Percentiles rank a stretch among this genome's conserved stretches.
phyloP scores from a whole-genome alignment of 192 early-diverging fungal genomes.

The Oehlia diaphana region DNA sequence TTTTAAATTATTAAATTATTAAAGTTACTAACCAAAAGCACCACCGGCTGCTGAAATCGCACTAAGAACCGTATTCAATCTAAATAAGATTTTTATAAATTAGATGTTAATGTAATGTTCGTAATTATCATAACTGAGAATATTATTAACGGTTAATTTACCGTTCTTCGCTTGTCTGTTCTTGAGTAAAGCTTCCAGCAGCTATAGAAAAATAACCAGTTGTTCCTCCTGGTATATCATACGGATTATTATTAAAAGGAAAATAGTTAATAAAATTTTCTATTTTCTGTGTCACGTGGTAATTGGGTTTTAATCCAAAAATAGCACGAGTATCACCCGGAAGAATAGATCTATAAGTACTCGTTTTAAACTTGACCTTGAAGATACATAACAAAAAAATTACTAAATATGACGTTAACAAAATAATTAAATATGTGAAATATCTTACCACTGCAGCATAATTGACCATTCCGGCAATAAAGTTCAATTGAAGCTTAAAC shows the following conservation, averaged over 20 bases:
- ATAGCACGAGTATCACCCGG: neutral
- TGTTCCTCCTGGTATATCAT: neutral
- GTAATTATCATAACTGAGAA: neutral
- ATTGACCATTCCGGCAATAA: neutral
- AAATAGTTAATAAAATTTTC: neutral
- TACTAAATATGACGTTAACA: neutral
- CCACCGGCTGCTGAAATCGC: neutral
- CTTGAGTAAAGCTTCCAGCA: constrained; percentile 15
- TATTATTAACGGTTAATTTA: neutral
- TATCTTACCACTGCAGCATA: constrained; percentile 7
- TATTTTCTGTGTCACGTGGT: neutral
- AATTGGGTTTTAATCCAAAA: neutral
- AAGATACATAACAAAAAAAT: neutral
- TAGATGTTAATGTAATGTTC: neutral
- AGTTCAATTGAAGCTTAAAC: neutral
- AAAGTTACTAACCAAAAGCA: neutral
- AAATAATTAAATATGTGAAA: neutral
- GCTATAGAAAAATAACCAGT: constrained; percentile 10
- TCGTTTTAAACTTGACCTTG: constrained; percentile 1
- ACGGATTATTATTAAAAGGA: constrained; percentile 4
- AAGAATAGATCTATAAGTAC: neutral
- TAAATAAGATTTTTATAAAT: neutral
- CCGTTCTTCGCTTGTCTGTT: neutral
- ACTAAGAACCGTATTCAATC: neutral
- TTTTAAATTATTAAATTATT: neutral